Percentiles rank a stretch among this genome's conserved stretches.
These are phyloP conservation scores for Ehretia macrophylla DNA, from an alignment of 257 asterid genomes.

Conservation along the genomic window DNA sequence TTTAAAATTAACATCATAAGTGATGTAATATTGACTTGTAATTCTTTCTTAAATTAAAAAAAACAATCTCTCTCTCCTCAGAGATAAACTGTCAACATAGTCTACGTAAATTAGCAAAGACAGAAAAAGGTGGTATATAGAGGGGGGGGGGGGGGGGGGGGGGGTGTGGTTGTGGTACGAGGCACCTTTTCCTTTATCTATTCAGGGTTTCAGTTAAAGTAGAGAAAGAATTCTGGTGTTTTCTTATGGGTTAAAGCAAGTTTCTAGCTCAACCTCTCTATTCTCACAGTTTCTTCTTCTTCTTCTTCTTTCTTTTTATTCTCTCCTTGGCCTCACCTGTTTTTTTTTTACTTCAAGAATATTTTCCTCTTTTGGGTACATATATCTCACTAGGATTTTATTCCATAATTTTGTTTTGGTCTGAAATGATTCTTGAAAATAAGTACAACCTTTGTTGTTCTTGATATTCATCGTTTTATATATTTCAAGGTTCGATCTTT, in stretches of 20 bases:
- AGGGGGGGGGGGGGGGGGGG: too few relatives aligned
- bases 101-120: conserved; percentile 53
- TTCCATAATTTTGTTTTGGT: neutral
- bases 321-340: conserved; percentile 7
- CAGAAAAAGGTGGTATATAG: conserved; percentile 36
- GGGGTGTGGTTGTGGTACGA: too few relatives aligned
- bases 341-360: conserved; percentile 1
- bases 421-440: neutral
- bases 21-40: too few relatives aligned
- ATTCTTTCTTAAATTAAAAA: too few relatives aligned
- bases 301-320: neutral
- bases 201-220: conserved; percentile 69
- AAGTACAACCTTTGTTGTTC: neutral
- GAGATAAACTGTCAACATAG: conserved; percentile 20
- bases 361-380: neutral
- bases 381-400: conserved; percentile 2
- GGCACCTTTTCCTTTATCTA: conserved; percentile 67
- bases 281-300: conserved; percentile 22
- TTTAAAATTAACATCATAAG: too few relatives aligned
- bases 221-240: conserved; percentile 43
- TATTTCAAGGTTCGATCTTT: neutral
- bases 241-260: conserved; percentile 46
- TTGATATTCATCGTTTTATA: neutral
- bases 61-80: conserved; percentile 19
- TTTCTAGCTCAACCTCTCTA: conserved; percentile 37